A percentile compares a stretch with the other conserved stretches of the same genome.
These are phyloP conservation scores for Wallacemonas sp. DNA, from an alignment of 208 protist species.

Conservation along the genomic window DNA sequence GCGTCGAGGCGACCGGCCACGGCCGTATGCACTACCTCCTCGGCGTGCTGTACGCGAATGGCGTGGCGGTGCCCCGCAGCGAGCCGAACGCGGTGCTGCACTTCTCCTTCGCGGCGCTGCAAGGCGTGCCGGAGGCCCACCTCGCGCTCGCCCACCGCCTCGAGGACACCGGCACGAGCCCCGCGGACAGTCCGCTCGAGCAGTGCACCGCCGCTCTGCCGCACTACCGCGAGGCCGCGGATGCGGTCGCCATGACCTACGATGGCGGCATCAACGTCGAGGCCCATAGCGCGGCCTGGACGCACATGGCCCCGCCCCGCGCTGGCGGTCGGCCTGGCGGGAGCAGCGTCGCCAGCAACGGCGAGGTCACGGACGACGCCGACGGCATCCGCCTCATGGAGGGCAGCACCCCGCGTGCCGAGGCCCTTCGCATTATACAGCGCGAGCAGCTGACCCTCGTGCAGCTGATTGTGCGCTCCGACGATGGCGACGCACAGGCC, in stretches of 20 bases:
- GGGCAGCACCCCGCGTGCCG: slow-evolving; percentile 4
- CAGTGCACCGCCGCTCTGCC: slow-evolving; percentile 53
- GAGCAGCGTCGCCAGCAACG: not conserved
- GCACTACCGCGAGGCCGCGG: slow-evolving; percentile 72
- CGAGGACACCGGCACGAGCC: not conserved
- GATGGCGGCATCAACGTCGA: slow-evolving; percentile 24
- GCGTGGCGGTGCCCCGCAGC: slow-evolving; percentile 65
- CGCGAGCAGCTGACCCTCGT: not conserved
- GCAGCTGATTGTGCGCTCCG: not conserved
- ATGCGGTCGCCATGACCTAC: slow-evolving; percentile 75
- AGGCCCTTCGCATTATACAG: not conserved
- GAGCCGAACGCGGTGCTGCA: slow-evolving; percentile 70
- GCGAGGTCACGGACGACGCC: not conserved
- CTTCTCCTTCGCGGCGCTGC: slow-evolving; percentile 80
- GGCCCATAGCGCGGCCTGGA: not conserved
- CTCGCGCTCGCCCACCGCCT: slow-evolving; percentile 76
- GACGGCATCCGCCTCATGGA: not conserved
- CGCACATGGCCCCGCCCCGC: no score
- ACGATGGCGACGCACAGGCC: not conserved
- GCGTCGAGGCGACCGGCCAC: slow-evolving; percentile 54
- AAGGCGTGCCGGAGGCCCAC: slow-evolving; percentile 69
- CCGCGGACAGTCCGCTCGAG: not conserved
- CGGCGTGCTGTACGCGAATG: slow-evolving; percentile 76
- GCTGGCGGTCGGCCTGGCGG: no score
- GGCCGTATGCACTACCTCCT: slow-evolving; percentile 77